These are phyloP conservation scores for Phytophthora boehmeriae DNA, from an alignment of 352 stramenopile species.

Conservation along the genomic window DNA sequence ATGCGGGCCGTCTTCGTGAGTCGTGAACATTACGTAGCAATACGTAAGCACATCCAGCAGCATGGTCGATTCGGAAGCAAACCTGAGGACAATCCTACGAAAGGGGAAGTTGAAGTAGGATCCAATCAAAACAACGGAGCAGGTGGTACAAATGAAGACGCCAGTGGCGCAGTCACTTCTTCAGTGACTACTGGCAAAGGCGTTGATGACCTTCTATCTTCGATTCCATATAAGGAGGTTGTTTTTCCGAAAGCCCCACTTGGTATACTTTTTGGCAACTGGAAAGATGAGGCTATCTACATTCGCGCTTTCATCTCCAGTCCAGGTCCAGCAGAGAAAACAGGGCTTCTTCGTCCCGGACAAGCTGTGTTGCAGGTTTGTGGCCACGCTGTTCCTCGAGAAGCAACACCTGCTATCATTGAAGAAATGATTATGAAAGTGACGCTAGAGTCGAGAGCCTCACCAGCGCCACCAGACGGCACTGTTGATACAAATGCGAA, in stretches of 20 bases:
- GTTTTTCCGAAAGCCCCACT: slow-evolving; percentile 69
- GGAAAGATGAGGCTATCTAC: slow-evolving; percentile 79
- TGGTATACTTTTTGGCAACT: slow-evolving; percentile 85
- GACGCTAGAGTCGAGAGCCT: slow-evolving; percentile 17
- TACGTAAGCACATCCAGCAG: slow-evolving; percentile 33
- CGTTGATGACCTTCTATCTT: slow-evolving; percentile 22
- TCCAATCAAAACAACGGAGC: slow-evolving; percentile 6
- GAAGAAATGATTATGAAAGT: slow-evolving; percentile 77
- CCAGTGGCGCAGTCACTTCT: neutral
- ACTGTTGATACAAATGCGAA: slow-evolving; percentile 13
- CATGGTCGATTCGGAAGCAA: slow-evolving; percentile 10
- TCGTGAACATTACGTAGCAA: slow-evolving; percentile 56
- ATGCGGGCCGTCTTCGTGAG: slow-evolving; percentile 66
- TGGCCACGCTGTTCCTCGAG: slow-evolving; percentile 60
- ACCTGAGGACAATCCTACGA: slow-evolving; percentile 4
- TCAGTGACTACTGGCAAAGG: neutral
- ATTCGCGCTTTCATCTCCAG: slow-evolving; percentile 85
- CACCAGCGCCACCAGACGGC: slow-evolving; percentile 5
- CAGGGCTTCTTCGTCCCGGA: slow-evolving; percentile 55
- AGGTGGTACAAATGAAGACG: slow-evolving; percentile 28
- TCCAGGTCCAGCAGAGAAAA: slow-evolving; percentile 72
- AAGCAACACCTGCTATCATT: slow-evolving; percentile 57
- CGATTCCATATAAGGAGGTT: slow-evolving; percentile 50
- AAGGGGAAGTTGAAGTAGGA: neutral
- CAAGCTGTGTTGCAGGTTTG: slow-evolving; percentile 83